Conservation (phyloP, 2,329 filamentous ascomycete genomes). For the Ophiostoma pallidulum region DNA sequence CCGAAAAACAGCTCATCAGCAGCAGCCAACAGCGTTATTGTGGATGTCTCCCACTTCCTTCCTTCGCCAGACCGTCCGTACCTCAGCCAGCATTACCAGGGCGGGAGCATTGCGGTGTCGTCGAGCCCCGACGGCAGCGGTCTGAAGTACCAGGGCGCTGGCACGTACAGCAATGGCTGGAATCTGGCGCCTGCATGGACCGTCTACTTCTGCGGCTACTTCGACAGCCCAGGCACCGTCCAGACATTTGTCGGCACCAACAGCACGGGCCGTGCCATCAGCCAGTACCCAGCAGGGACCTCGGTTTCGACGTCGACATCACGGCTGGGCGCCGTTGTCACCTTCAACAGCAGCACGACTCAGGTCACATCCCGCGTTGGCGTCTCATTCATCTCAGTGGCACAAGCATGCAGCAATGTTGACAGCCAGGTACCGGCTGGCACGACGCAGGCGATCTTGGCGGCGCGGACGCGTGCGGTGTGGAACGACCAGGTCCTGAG, state of each 20-base stretch:
- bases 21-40: conserved; percentile 32
- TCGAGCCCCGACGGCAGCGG: conserved; percentile 17
- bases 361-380: conserved; percentile 50
- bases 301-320: conserved; percentile 16
- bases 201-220: conserved; percentile 54
- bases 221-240: conserved; percentile 28
- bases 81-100: conserved; percentile 52
- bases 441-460: conserved; percentile 35
- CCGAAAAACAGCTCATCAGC: not conserved
- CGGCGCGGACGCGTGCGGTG: conserved; percentile 28
- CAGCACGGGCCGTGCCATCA: conserved; percentile 23
- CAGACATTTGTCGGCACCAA: conserved; percentile 29
- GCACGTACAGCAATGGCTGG: conserved; percentile 58
- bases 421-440: conserved; percentile 43
- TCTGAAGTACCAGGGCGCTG: conserved; percentile 47
- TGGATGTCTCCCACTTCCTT: conserved; percentile 58
- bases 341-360: conserved; percentile 34
- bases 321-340: conserved; percentile 43
- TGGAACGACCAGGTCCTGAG: conserved; percentile 56
- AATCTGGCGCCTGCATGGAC: conserved; percentile 54
- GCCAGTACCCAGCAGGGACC: conserved; percentile 24
- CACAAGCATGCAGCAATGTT: conserved; percentile 42
- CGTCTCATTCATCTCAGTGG: conserved; percentile 56
- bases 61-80: conserved; percentile 51
- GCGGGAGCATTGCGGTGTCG: conserved; percentile 44